Conservation (phyloP, 768 basidiomycete species). For the Mycena sanguinolenta region DNA sequence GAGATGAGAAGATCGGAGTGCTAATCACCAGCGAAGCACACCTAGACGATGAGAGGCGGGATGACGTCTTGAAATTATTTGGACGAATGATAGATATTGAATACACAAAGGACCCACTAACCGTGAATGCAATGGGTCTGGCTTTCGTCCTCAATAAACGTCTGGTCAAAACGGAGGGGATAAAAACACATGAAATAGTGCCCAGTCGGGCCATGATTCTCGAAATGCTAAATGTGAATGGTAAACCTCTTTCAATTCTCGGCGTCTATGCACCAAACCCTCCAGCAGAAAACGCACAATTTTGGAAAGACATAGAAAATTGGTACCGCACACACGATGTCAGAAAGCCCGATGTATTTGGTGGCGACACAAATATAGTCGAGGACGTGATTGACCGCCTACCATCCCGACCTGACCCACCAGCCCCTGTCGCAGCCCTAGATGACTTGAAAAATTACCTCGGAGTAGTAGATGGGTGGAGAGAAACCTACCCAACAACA, state of each 20-base stretch:
- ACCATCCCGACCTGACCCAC: constrained; percentile 20
- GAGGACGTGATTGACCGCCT: constrained; percentile 35
- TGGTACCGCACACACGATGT: background rate
- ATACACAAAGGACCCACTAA: background rate
- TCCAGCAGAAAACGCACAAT: constrained; percentile 22
- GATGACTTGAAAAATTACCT: constrained; percentile 8
- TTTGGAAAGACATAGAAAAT: constrained; percentile 29
- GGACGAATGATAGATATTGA: background rate
- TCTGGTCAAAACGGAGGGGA: background rate
- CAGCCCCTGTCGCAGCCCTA: background rate
- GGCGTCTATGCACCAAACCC: constrained; percentile 38
- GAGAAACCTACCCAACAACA: constrained; percentile 14
- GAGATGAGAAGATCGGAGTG: background rate
- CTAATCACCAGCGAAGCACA: background rate
- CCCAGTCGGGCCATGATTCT: constrained; percentile 26
- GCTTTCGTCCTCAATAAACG: constrained; percentile 10
- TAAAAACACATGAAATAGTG: constrained; percentile 17
- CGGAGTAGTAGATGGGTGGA: constrained; percentile 35
- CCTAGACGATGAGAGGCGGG: background rate
- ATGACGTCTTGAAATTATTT: background rate
- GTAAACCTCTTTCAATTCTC: constrained; percentile 4
- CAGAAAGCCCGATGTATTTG: constrained; percentile 27
- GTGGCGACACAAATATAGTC: constrained; percentile 38
- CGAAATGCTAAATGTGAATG: constrained; percentile 24
- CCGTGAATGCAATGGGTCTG: background rate